Percentiles rank a stretch among this genome's conserved stretches.
These are phyloP conservation scores for Musa schizocarpa DNA, from an alignment of 176 grass and related monocot species.

Conservation along the genomic window DNA sequence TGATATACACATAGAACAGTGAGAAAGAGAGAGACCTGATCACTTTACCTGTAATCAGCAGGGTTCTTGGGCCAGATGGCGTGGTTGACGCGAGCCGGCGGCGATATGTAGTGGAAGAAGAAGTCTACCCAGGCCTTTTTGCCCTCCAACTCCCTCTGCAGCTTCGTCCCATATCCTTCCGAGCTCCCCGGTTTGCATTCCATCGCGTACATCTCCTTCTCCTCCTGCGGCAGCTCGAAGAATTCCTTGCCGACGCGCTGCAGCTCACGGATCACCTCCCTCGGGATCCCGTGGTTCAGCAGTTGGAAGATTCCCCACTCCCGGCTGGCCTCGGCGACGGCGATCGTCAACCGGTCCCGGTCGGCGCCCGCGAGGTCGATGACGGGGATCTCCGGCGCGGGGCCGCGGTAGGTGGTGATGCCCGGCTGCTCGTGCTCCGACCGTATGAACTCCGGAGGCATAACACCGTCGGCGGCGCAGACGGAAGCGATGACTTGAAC, in stretches of 20 bases:
- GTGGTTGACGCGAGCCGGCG: slow-evolving; percentile 27
- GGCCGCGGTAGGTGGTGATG: slow-evolving; percentile 37
- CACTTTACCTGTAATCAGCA: slow-evolving; percentile 24
- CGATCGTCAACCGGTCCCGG: not conserved
- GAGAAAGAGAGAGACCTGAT: no score
- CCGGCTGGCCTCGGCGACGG: slow-evolving; percentile 28
- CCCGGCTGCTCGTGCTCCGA: slow-evolving; percentile 41
- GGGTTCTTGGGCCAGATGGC: slow-evolving; percentile 36
- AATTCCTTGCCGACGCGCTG: slow-evolving; percentile 60
- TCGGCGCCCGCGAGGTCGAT: slow-evolving; percentile 40
- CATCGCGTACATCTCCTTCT: slow-evolving; percentile 49
- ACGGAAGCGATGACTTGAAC: slow-evolving; percentile 35
- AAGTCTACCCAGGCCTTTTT: slow-evolving; percentile 79
- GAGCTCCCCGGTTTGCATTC: slow-evolving; percentile 14
- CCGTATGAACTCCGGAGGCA: slow-evolving; percentile 49
- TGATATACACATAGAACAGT: not conserved
- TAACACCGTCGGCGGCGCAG: not conserved
- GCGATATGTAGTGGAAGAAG: slow-evolving; percentile 58
- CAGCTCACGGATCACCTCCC: slow-evolving; percentile 34
- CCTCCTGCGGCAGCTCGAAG: slow-evolving; percentile 54
- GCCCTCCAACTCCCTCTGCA: slow-evolving; percentile 33
- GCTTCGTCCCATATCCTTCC: slow-evolving; percentile 51
- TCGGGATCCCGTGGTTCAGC: slow-evolving; percentile 62
- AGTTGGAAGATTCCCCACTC: slow-evolving; percentile 57
- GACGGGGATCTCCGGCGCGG: slow-evolving; percentile 35